Evolutionary conservation across 805 yeast genomes (phyloP).

Genomic region (Suhomyces pyralidae): DNA sequence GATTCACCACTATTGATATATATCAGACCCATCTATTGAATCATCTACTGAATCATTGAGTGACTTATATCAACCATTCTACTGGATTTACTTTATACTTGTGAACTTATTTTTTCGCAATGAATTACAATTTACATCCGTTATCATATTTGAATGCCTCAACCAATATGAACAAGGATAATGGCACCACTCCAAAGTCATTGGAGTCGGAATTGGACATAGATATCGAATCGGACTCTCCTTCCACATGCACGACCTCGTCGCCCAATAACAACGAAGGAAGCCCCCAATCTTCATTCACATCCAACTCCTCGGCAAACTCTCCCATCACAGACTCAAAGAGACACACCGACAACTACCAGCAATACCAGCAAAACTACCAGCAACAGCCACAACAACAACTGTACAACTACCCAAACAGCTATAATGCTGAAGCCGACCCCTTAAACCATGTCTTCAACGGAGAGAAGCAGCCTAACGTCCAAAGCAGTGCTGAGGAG

Average conservation of each 20-base stretch:
- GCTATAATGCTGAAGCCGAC: slow-evolving; percentile 4
- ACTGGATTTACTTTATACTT: no score
- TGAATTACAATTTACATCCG: slow-evolving; percentile 46
- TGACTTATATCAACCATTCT: no score
- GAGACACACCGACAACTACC: slow-evolving; percentile 3
- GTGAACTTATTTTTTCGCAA: no score
- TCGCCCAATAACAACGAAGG: slow-evolving; percentile 17
- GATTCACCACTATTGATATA: not conserved
- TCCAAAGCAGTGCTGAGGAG: not conserved
- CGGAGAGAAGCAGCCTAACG: slow-evolving; percentile 2
- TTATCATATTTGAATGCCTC: slow-evolving; percentile 42
- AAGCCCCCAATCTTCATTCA: slow-evolving; percentile 36
- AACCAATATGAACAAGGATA: slow-evolving; percentile 2
- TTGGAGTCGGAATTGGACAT: slow-evolving; percentile 24
- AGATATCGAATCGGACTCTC: slow-evolving; percentile 26
- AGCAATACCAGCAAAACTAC: not conserved
- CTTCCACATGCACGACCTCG: slow-evolving; percentile 27
- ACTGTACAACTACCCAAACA: slow-evolving; percentile 1
- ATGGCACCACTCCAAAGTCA: slow-evolving; percentile 7
- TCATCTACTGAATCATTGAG: no score
- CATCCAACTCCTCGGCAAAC: slow-evolving; percentile 36
- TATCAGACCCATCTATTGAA: no score
- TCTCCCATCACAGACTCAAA: slow-evolving; percentile 26
- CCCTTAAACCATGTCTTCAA: slow-evolving; percentile 2
- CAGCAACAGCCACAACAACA: not conserved